Base-by-base conservation (phyloP, 2,329 filamentous ascomycete species). In the Dryadomyces quercivorus region DNA sequence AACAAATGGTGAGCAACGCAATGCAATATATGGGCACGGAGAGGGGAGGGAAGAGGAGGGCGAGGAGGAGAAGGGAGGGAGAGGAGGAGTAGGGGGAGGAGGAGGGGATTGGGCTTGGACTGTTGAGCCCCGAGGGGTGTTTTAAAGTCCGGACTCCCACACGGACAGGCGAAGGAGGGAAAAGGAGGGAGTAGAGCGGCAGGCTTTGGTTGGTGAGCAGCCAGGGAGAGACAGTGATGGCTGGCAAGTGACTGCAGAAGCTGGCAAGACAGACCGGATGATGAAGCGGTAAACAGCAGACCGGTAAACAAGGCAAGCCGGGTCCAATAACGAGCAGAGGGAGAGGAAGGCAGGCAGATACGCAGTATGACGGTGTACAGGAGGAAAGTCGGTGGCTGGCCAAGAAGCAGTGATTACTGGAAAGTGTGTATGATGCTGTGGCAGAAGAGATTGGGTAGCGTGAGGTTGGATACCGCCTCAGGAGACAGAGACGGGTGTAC, bases 301-400 rank as follows among this genome's bases (percentile, higher is more conserved):
- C 40, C 56, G 52, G 52, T 59, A 53, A 59, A 52, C 42, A 57
- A 44, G 36, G 42, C 16, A 44, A 44, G 31, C 15, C 26, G 5
- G 53, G 22, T 55, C 51, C 53, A 57, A 58, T 58, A 38, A 40
- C 38, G 40, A 44, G 31, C 15, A 5, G n/a, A 26, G 16, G 50
- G 15, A 44, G 22, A 51, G 13, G 21, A 15, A 43, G 43, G 44
- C 13, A 40, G 54, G 36, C 48, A 56, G 45, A 51, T 58, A 56
- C 54, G 52, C 55, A 56, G 58, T 59, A 59, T 55, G 48, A 59
- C 58, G 56, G 53, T 38, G 56, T 54, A 59, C 58, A 58, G 48
- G 50, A 49, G 42, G 13, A 34, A 38, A 18, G 31, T 34, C 34
- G 18, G 46, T 20, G 46, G 46, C n/a, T 26, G 36, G 44, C 52